Conservation (phyloP, 1,284 basidiomycete species). For the Leccinum angustisporum region DNA sequence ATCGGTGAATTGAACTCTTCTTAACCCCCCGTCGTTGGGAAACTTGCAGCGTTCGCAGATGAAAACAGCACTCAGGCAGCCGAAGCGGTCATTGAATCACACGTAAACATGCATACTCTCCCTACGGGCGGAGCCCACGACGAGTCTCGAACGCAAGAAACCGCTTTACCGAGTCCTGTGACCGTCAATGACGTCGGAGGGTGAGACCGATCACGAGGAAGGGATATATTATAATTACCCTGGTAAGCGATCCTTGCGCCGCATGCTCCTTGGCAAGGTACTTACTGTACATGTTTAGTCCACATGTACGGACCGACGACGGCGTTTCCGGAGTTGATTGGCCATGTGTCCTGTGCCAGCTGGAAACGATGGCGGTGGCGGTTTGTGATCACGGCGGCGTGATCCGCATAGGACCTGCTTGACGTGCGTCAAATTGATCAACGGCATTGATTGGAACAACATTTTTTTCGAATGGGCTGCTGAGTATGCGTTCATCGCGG, state of each 20-base stretch:
- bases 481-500: not conserved
- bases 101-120: conserved; percentile 47
- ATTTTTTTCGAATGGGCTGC: not conserved
- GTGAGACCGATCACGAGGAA: conserved; percentile 4
- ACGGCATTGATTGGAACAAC: not conserved
- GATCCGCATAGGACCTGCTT: not conserved
- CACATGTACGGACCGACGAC: not conserved
- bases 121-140: not conserved
- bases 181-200: conserved; percentile 6
- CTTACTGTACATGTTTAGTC: not conserved
- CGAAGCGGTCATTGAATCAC: conserved; percentile 42
- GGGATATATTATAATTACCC: not conserved
- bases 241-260: not conserved
- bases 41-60: conserved; percentile 40
- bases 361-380: not conserved
- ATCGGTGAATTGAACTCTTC: not conserved
- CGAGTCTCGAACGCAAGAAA: conserved; percentile 1
- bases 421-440: not conserved
- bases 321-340: conserved; percentile 8
- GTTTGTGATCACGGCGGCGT: not conserved
- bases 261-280: conserved; percentile 1
- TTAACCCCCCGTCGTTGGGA: not conserved
- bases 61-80: conserved; percentile 31
- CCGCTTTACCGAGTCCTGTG: conserved; percentile 3
- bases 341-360: not conserved